Conservation (phyloP, 2,329 filamentous ascomycete genomes). For the Triangularia setosa region DNA sequence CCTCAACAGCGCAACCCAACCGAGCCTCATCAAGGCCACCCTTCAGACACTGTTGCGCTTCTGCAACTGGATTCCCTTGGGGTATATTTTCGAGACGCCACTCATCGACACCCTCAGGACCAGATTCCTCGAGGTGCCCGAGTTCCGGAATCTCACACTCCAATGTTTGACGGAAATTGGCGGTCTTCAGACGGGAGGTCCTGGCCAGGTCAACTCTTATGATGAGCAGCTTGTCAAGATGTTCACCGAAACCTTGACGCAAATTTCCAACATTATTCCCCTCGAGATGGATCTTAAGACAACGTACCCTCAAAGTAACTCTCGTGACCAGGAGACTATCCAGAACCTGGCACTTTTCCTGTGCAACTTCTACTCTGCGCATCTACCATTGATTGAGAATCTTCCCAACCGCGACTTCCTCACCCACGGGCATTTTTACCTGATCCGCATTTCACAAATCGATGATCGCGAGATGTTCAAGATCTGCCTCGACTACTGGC, state of each 20-base stretch:
- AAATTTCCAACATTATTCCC: slow-evolving; percentile 90
- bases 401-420: slow-evolving; percentile 93
- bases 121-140: slow-evolving; percentile 85
- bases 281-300: slow-evolving; percentile 83
- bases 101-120: slow-evolving; percentile 92
- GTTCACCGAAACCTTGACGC: slow-evolving; percentile 95
- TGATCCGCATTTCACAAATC: slow-evolving; percentile 97
- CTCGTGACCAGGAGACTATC: slow-evolving; percentile 93
- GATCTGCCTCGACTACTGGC: slow-evolving; percentile 98
- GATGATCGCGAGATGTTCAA: slow-evolving; percentile 99
- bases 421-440: slow-evolving; percentile 93
- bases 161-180: slow-evolving; percentile 98
- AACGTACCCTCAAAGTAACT: slow-evolving; percentile 88
- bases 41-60: slow-evolving; percentile 93
- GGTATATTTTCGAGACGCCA: slow-evolving; percentile 97
- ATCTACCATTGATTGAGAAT: slow-evolving; percentile 89
- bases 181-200: slow-evolving; percentile 77
- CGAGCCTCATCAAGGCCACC: slow-evolving; percentile 90
- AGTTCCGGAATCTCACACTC: slow-evolving; percentile 94
- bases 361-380: slow-evolving; percentile 94
- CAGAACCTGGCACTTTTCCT: slow-evolving; percentile 95
- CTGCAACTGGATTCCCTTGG: slow-evolving; percentile 97
- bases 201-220: slow-evolving; percentile 66
- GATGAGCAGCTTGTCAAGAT: slow-evolving; percentile 95
- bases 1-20: slow-evolving; percentile 77